Evolutionary conservation across 2,329 filamentous ascomycete species (phyloP), one percentile per base, ranked within the genome.

Genomic region (Epichloe uncinata): DNA sequence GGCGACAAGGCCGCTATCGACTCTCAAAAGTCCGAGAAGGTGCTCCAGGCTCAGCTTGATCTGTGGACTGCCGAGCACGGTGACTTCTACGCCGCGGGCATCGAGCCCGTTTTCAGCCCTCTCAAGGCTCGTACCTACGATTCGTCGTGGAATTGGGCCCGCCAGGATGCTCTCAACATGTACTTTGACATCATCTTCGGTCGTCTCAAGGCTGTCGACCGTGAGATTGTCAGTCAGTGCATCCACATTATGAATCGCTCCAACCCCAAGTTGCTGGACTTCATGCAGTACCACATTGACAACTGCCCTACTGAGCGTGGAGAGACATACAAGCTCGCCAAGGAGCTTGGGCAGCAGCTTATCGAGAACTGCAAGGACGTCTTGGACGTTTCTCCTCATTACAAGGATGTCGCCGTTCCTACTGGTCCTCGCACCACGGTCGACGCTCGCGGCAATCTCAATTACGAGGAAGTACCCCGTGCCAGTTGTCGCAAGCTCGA

Each of bases 251-350:
- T 98, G 93, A 98, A 96, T 74, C 86, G 93, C 55, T 95, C 93
- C 35, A 98, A 97, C 66, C 93, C 93, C 2, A 85, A 87, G 36
- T 81, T 98, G 1, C 79, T 98, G 52, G 91, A 98, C 59, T 98
- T 96, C 70, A 98, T 98, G 93, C 93, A 98, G 66, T 97, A 98
- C 61, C 93, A 98, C 72, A 98, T 98, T 62, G 93, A 98, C 62
- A 93, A 97, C 73, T 97, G 91, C 72, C 93, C 93, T 0, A 90
- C 90, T 0, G 90, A 98, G 63, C 85, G 91, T 47, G 93, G 93
- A 52, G 93, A 98, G 72, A 98, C 93, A 1, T 98, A 98, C 70
- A 80, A 93, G 70, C 82, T 98, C n/a, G 93, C 93, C 42, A 95
- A 98, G 73, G 83, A 93, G 68, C 84, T 98, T 22, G 91, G 88